phyloP scores from a whole-genome alignment of 768 basidiomycete species.

The Mycena chlorophos region DNA sequence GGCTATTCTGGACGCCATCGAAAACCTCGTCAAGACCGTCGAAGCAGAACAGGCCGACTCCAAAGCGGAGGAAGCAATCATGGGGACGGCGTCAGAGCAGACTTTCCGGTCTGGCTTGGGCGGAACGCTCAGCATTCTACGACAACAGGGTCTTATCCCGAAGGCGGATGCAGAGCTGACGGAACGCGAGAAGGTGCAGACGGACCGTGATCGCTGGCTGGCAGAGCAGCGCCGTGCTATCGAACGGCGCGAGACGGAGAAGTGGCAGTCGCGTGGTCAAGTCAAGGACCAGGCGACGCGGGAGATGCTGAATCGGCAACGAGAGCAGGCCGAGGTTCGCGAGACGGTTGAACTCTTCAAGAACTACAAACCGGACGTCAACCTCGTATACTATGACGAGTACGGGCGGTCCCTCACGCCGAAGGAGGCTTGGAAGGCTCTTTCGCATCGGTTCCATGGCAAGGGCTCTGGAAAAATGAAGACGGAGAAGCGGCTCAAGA shows the following conservation, averaged over 20 bases:
- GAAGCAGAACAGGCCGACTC: slow-evolving; percentile 55
- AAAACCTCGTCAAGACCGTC: slow-evolving; percentile 62
- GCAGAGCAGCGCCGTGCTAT: slow-evolving; percentile 77
- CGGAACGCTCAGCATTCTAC: slow-evolving; percentile 82
- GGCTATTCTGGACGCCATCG: slow-evolving; percentile 77
- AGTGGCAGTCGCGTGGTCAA: slow-evolving; percentile 70
- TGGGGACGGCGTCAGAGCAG: slow-evolving; percentile 75
- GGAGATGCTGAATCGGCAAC: slow-evolving; percentile 89
- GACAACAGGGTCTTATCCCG: slow-evolving; percentile 88
- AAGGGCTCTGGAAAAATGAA: slow-evolving; percentile 97
- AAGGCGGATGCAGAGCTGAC: slow-evolving; percentile 58
- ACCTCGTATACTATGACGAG: slow-evolving; percentile 96
- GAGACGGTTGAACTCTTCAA: slow-evolving; percentile 81
- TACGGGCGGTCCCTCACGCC: slow-evolving; percentile 84
- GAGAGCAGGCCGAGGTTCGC: slow-evolving; percentile 90
- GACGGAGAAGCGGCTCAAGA: slow-evolving; percentile 94
- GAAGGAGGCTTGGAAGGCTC: slow-evolving; percentile 98
- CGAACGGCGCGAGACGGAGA: slow-evolving; percentile 79
- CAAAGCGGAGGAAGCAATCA: slow-evolving; percentile 37
- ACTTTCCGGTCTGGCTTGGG: slow-evolving; percentile 84
- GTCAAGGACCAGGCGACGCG: slow-evolving; percentile 91
- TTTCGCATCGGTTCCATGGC: slow-evolving; percentile 98
- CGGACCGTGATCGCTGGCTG: slow-evolving; percentile 87
- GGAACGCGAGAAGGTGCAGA: slow-evolving; percentile 81
- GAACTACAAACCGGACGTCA: slow-evolving; percentile 95